Conservation (phyloP, 1,284 basidiomycete species). For the Rhizoctonia solani region DNA sequence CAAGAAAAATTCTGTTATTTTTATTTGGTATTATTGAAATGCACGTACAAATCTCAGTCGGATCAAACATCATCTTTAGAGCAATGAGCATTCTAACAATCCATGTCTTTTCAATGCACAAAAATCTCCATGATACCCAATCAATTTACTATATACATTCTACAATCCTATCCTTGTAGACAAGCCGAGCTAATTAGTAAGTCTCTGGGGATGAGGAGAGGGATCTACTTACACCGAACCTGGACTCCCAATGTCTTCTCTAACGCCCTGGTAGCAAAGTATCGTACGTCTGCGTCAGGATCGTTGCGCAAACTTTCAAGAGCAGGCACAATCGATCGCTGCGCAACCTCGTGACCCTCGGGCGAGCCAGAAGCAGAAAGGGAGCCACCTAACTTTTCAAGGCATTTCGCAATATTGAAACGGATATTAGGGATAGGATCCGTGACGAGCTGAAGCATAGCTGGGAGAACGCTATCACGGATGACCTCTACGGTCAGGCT, state of each 20-base stretch:
- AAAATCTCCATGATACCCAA: constrained; percentile 31
- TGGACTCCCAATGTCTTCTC: constrained; percentile 54
- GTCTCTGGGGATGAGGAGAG: not conserved
- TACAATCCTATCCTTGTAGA: constrained; percentile 13
- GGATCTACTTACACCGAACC: constrained; percentile 32
- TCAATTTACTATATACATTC: constrained; percentile 36
- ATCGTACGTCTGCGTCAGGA: constrained; percentile 93
- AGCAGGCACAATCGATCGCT: constrained; percentile 76
- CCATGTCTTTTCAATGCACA: constrained; percentile 29
- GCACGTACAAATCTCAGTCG: constrained; percentile 32
- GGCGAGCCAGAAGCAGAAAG: constrained; percentile 59
- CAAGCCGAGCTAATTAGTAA: not conserved
- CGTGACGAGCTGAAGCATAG: constrained; percentile 80
- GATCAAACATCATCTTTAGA: constrained; percentile 23
- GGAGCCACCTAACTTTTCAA: constrained; percentile 82
- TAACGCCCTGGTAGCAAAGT: constrained; percentile 73
- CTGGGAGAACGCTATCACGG: constrained; percentile 82
- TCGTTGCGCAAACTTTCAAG: constrained; percentile 90
- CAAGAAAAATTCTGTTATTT: constrained; percentile 12
- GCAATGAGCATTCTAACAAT: constrained; percentile 26
- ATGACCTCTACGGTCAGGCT: constrained; percentile 89
- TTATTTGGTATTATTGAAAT: constrained; percentile 30
- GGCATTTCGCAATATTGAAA: constrained; percentile 96
- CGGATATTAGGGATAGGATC: constrained; percentile 99
- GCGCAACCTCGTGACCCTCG: constrained; percentile 77